Evolutionary conservation across 441 rosid species (phyloP).

Genomic region (Adansonia rubrostipa): DNA sequence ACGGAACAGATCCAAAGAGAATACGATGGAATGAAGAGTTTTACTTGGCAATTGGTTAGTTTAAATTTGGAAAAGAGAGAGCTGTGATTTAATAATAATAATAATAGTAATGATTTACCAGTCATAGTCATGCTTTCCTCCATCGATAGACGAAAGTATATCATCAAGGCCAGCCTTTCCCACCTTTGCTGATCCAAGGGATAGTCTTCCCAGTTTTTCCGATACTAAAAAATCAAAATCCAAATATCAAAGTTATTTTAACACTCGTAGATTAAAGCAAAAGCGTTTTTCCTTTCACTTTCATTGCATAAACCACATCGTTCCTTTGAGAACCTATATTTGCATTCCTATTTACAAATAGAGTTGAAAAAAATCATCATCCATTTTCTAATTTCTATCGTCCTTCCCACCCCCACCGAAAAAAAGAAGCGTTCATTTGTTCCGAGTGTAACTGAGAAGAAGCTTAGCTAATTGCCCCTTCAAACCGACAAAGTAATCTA

Average conservation of each 20-base stretch:
- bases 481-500: slow-evolving; percentile 26
- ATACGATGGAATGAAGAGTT: background rate
- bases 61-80: no score
- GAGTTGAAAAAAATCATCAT: no score
- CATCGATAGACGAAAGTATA: slow-evolving; percentile 70
- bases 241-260: slow-evolving; percentile 2
- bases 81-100: no score
- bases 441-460: slow-evolving; percentile 8
- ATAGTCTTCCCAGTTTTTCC: slow-evolving; percentile 70
- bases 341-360: no score
- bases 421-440: no score
- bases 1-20: slow-evolving; percentile 4
- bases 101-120: slow-evolving; percentile 51
- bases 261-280: background rate
- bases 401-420: no score
- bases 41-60: background rate
- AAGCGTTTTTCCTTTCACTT: no score
- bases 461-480: slow-evolving; percentile 1
- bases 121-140: slow-evolving; percentile 90
- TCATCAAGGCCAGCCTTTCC: slow-evolving; percentile 65
- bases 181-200: slow-evolving; percentile 69
- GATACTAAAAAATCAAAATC: slow-evolving; percentile 45
- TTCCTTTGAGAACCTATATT: no score
- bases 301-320: no score
- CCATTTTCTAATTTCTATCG: no score